Conservation (phyloP, 2,329 filamentous ascomycete species). For the Arthrinium puccinioides region DNA sequence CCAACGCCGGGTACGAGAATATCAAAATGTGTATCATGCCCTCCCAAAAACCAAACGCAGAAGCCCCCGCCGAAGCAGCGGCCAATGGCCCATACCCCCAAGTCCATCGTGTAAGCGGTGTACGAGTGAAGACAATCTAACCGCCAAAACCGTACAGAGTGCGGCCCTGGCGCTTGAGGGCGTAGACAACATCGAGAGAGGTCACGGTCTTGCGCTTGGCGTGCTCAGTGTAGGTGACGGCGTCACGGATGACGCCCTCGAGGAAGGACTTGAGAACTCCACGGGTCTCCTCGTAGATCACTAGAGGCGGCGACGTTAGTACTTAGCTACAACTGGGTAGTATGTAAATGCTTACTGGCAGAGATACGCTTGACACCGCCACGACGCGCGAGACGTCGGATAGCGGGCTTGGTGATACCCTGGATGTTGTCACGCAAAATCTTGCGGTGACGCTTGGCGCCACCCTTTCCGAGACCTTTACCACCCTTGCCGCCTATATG, state of each 20-base stretch:
- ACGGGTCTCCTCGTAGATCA: slow-evolving; percentile 81
- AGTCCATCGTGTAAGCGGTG: too few relatives aligned
- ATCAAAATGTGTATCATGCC: slow-evolving; percentile 4
- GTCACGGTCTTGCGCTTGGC: slow-evolving; percentile 71
- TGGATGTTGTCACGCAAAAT: slow-evolving; percentile 99
- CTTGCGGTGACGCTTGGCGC: slow-evolving; percentile 98
- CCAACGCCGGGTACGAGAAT: slow-evolving; percentile 4
- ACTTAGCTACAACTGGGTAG: background rate
- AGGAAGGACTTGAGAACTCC: slow-evolving; percentile 81
- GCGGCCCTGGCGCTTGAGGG: slow-evolving; percentile 56
- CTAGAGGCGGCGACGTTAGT: slow-evolving; percentile 24
- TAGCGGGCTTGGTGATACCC: slow-evolving; percentile 97
- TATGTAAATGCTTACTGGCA: slow-evolving; percentile 60
- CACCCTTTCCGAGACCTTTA: slow-evolving; percentile 96
- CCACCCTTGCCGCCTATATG: slow-evolving; percentile 80
- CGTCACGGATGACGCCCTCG: slow-evolving; percentile 72
- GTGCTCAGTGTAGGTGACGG: slow-evolving; percentile 77
- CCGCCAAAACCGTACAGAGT: slow-evolving; percentile 65
- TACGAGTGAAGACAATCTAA: slow-evolving; percentile 32
- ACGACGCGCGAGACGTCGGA: slow-evolving; percentile 97
- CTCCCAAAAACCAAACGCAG: slow-evolving; percentile 3
- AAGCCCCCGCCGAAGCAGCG: background rate
- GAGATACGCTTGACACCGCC: slow-evolving; percentile 99
- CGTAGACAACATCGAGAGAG: slow-evolving; percentile 57
- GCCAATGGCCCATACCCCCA: too few relatives aligned